Conservation (phyloP, 164 flowering plant genomes). For the Macadamia integrifolia region DNA sequence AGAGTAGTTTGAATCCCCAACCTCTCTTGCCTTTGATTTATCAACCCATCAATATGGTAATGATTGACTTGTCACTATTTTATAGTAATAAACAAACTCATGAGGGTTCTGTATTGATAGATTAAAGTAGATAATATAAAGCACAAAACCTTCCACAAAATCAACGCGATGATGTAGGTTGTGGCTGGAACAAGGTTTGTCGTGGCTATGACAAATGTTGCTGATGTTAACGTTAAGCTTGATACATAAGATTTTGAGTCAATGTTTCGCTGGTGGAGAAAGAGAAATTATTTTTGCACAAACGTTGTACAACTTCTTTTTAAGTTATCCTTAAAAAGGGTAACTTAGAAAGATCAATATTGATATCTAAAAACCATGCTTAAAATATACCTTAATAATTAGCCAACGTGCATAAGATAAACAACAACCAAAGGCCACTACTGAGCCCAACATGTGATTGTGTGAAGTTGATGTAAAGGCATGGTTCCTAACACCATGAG, state of each 20-base stretch:
- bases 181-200: conserved; percentile 52
- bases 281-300: too few species aligned
- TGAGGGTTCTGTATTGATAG: not conserved
- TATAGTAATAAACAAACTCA: too few species aligned
- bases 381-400: conserved; percentile 33
- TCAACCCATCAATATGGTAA: too few species aligned
- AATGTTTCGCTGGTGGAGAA: conserved; percentile 37
- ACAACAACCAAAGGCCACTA: conserved; percentile 28
- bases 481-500: conserved; percentile 5
- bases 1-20: conserved; percentile 18
- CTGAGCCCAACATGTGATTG: conserved; percentile 24
- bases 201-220: conserved; percentile 60
- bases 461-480: conserved; percentile 4
- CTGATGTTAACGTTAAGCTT: conserved; percentile 44
- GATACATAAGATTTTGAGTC: conserved; percentile 42
- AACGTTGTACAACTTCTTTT: too few species aligned
- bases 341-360: too few species aligned
- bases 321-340: too few species aligned
- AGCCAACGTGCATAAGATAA: conserved; percentile 36
- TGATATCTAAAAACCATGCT: too few species aligned
- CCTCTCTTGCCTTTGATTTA: conserved; percentile 34
- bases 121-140: not conserved
- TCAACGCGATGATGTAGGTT: conserved; percentile 51
- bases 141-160: conserved; percentile 26
- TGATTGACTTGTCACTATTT: too few species aligned